Conservation (phyloP, 169 alveolate species). For the Cryptosporidium sp. region DNA sequence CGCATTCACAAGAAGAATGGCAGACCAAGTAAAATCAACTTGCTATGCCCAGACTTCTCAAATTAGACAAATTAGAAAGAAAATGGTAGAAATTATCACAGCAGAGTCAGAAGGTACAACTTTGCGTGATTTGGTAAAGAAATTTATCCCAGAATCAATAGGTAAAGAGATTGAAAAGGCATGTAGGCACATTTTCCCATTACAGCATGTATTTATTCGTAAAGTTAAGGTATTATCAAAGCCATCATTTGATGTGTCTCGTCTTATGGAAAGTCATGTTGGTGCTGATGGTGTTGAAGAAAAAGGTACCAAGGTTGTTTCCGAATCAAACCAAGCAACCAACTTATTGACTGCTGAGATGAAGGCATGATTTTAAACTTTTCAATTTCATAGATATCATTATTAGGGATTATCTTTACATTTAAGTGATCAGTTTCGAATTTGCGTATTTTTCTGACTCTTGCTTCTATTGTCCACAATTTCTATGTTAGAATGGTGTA, state of each 20-base stretch:
- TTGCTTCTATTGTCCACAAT: neutral
- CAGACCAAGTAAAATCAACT: conserved; percentile 94
- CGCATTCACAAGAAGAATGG: conserved; percentile 95
- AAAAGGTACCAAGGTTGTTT: conserved; percentile 82
- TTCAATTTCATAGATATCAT: conserved; percentile 16
- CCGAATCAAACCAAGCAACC: conserved; percentile 84
- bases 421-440: conserved; percentile 6
- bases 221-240: conserved; percentile 97
- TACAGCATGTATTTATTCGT: conserved; percentile 95
- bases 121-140: conserved; percentile 94
- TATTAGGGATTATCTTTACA: conserved; percentile 16
- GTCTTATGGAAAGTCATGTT: conserved; percentile 88
- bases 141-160: conserved; percentile 94
- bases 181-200: conserved; percentile 95
- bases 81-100: conserved; percentile 95
- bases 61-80: conserved; percentile 94
- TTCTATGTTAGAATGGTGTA: neutral
- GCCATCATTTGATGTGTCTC: conserved; percentile 94
- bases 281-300: conserved; percentile 88
- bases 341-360: conserved; percentile 83
- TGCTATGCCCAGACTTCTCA: conserved; percentile 96
- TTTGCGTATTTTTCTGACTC: neutral
- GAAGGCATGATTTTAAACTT: conserved; percentile 50
- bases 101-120: conserved; percentile 93
- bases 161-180: conserved; percentile 96